Conservation (phyloP, 2,329 filamentous ascomycete genomes). For the Trichoderma cornu-damae region DNA sequence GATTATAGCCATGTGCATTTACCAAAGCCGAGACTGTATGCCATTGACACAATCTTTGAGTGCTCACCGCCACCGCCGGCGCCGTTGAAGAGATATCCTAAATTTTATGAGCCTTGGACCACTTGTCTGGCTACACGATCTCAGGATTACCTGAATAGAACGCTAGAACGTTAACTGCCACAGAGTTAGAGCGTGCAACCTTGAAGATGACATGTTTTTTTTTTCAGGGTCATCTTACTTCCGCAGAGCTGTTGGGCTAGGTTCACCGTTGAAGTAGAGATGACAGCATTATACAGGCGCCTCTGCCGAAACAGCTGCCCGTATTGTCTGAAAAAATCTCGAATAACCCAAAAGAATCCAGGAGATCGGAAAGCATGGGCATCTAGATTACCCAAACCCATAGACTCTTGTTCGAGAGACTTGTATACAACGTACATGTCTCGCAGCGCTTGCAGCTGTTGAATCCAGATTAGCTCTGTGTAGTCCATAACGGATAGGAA, state of each 20-base stretch:
- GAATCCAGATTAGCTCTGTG: background rate
- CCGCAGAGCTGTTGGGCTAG: constrained; percentile 34
- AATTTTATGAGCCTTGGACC: background rate
- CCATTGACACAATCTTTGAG: constrained; percentile 24
- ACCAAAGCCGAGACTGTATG: constrained; percentile 33
- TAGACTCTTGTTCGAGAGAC: constrained; percentile 29
- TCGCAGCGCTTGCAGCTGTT: constrained; percentile 37
- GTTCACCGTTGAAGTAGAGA: constrained; percentile 31
- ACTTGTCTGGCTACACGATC: too few relatives aligned
- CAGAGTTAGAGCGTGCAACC: background rate
- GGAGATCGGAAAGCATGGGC: constrained; percentile 23
- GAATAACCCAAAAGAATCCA: constrained; percentile 28
- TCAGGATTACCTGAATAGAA: constrained; percentile 39
- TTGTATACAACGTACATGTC: constrained; percentile 40
- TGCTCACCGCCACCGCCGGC: constrained; percentile 23
- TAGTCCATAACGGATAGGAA: too few relatives aligned
- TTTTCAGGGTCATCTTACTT: constrained; percentile 20
- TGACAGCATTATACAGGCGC: constrained; percentile 31
- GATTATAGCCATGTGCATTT: background rate
- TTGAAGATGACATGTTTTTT: background rate
- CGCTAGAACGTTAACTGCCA: constrained; percentile 37
- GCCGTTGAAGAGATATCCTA: constrained; percentile 26
- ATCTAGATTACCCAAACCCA: constrained; percentile 25
- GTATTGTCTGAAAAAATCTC: constrained; percentile 29
- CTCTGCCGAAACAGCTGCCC: constrained; percentile 27